Base-by-base conservation (phyloP, 345 rosid genomes). In the Citrus cavaleriei region DNA sequence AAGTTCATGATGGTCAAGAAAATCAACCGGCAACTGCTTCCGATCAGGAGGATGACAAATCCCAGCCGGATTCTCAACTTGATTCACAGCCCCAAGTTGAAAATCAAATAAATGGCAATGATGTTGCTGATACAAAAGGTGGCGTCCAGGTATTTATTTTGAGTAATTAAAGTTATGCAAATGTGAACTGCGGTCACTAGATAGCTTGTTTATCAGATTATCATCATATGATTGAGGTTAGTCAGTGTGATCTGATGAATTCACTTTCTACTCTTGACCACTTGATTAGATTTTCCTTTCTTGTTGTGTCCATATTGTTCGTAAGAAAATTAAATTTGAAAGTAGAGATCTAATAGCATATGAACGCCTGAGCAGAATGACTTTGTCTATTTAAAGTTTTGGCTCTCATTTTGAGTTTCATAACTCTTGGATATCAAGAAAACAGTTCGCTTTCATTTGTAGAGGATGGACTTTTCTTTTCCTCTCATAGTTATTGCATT, bases 111-210 rank as follows among this genome's bases (percentile, higher is more conserved):
- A 75, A 63, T 18, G 76, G 77, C 55, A 79, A 27, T 77, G 85
- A 76, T 54, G 58, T 18, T 54, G 83, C 81, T 73, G 91, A 86
- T 55, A 82, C 82, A 82, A 86, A 86, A 77, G 84, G 54, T 79
- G 85, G 80, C 73, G 73, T 76, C 83, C 88, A 86, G 95, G 98
- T 95, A 84, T 73, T 79, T 76, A 28, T 76, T 69, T 34, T 68
- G 32, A 40, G 57, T 73, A 58, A 32, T 66, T 32, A 25, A 77
- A 14, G 10, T 55, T 38, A n/a, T 64, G 64, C 46, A 8, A 30
- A 55, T 22, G 70, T 34, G 25, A 35, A 42, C 25, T 18, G n/a
- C 25, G 3, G 61, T 38, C 72, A 10, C 10, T 55, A 35, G 77
- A 42, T 57, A 58, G 62, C 38, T 69, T 77, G 70, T 61, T 79